Evolutionary conservation across 352 stramenopile genomes (phyloP), one percentile per base, ranked within the genome.

Genomic region (Phytophthora tentaculata): DNA sequence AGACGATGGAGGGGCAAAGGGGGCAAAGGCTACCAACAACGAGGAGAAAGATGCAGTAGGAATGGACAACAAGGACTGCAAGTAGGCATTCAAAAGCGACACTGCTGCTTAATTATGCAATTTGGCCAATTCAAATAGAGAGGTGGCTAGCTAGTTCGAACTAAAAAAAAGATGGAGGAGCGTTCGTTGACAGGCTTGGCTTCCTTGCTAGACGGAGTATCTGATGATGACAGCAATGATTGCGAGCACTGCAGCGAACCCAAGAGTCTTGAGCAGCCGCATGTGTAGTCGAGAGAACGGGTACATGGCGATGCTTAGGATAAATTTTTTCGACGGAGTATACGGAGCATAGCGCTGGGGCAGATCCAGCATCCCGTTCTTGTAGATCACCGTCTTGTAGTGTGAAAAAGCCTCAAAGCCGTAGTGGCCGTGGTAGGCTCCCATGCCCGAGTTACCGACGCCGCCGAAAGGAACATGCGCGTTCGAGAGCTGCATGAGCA

Each of bases 401-500:
- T 92, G 86, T 14, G 82, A 87, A 54, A 96, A 94, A 9, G 80
- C 76, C n/a, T 90, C 63, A 47, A 98, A 97, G 37, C 84, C 84
- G 56, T 81, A 70, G 45, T 88, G 80, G 9, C 94, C 94, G 59
- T 96, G 89, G 67, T 96, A 97, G 0, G 72, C 58, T 10, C 93
- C 92, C 62, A 90, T 88, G 52, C 93, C 94, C 23, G 81, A 95
- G 24, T 62, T 78, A 6, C 90, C 92, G 9, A 97, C 71, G 7
- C 69, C 69, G 43, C 91, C 90, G 66, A 97, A 96, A 5, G 91
- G 91, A 6, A 97, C 66, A 28, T 91, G 39, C 1, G 61, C 22
- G 57, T 86, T 94, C 6, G 69, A 65, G 16, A 91, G 56, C 55
- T 97, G 90, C 56, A 97, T 75, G 4, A 97, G 56, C 26, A 75